phyloP scores from a whole-genome alignment of 169 alveolate species.

The Plasmodium malariae region DNA sequence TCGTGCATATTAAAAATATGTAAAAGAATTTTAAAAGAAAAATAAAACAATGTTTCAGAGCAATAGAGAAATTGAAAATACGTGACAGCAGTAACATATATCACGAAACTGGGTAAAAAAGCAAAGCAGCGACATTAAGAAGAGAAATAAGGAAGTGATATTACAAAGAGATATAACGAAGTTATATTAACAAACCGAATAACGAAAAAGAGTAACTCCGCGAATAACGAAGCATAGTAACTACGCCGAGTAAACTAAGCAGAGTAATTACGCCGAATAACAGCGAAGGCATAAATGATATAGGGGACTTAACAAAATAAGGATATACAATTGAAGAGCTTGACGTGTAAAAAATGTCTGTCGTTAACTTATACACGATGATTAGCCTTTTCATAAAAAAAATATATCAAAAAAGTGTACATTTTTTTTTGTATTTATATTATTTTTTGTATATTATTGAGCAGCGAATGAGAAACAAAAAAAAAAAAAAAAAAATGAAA shows the following conservation, averaged over 20 bases:
- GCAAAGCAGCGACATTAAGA: not conserved
- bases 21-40: no score
- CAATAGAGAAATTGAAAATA: not conserved
- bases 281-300: no score
- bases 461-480: constrained; percentile 14
- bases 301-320: no score
- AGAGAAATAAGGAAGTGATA: not conserved
- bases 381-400: constrained; percentile 3
- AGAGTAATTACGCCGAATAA: no score
- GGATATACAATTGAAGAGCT: no score
- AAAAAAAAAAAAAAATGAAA: not conserved
- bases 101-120: not conserved
- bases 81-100: not conserved
- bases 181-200: no score
- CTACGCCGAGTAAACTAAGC: no score
- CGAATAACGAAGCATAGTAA: no score
- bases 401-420: constrained; percentile 8
- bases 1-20: no score
- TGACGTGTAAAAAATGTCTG: not conserved
- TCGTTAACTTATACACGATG: constrained; percentile 3
- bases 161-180: no score
- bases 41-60: not conserved
- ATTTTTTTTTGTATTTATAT: not conserved
- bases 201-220: no score
- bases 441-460: constrained; percentile 16